phyloP scores from a whole-genome alignment of 805 yeast species.

The Metschnikowia lunata region DNA sequence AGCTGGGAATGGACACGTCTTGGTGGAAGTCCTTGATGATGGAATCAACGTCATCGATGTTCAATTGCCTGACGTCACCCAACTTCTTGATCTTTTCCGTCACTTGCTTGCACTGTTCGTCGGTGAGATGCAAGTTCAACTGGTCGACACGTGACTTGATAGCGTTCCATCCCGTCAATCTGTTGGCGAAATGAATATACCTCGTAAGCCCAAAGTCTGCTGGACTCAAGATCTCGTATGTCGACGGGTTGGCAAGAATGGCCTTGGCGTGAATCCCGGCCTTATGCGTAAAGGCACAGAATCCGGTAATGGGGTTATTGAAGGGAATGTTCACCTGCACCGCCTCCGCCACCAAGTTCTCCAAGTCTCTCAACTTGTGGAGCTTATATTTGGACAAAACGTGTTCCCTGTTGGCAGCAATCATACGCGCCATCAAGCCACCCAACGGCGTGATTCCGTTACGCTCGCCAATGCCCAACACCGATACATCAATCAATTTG shows the following conservation, averaged over 20 bases:
- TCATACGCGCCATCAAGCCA: slow-evolving; percentile 98
- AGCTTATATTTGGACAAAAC: slow-evolving; percentile 91
- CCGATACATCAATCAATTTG: slow-evolving; percentile 87
- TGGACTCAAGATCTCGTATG: slow-evolving; percentile 96
- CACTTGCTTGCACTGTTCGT: slow-evolving; percentile 92
- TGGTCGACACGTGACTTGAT: slow-evolving; percentile 98
- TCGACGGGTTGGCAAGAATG: slow-evolving; percentile 95
- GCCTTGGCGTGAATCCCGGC: slow-evolving; percentile 99
- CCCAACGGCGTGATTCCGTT: slow-evolving; percentile 98
- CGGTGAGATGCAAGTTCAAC: slow-evolving; percentile 82
- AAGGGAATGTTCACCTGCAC: slow-evolving; percentile 96
- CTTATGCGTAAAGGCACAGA: slow-evolving; percentile 99
- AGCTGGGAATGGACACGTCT: slow-evolving; percentile 53
- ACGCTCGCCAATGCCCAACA: slow-evolving; percentile 97
- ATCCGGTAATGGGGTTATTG: slow-evolving; percentile 98
- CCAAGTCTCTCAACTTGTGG: slow-evolving; percentile 93
- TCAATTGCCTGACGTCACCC: slow-evolving; percentile 92
- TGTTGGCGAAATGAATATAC: slow-evolving; percentile 96
- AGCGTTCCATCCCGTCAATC: slow-evolving; percentile 99
- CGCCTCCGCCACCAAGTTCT: slow-evolving; percentile 93
- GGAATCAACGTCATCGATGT: slow-evolving; percentile 95
- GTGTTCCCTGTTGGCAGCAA: slow-evolving; percentile 96
- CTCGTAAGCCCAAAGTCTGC: slow-evolving; percentile 93
- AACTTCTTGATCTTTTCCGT: slow-evolving; percentile 88
- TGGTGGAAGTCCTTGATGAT: slow-evolving; percentile 92